phyloP scores from a whole-genome alignment of 441 rosid species.

The Corymbia citriodora region DNA sequence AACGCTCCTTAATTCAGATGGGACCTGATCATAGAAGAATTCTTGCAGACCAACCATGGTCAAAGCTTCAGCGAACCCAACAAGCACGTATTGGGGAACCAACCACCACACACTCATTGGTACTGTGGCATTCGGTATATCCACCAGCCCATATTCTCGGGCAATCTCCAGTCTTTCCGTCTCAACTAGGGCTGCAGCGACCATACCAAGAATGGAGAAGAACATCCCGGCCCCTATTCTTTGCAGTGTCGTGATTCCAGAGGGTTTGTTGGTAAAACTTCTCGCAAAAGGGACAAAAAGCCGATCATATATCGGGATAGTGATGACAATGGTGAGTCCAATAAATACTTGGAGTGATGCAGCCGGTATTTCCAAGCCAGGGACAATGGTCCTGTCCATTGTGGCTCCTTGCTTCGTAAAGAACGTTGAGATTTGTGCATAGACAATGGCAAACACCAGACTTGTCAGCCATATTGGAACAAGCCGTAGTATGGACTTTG shows the following conservation, averaged over 20 bases:
- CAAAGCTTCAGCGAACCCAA: conserved; percentile 20
- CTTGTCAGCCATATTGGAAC: conserved; percentile 42
- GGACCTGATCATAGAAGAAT: conserved; percentile 25
- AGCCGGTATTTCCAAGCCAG: conserved; percentile 32
- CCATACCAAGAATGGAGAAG: conserved; percentile 13
- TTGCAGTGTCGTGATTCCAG: conserved; percentile 45
- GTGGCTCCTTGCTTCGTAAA: conserved; percentile 51
- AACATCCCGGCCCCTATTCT: conserved; percentile 27
- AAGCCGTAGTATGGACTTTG: conserved; percentile 28
- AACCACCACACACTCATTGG: conserved; percentile 28
- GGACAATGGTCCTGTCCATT: conserved; percentile 31
- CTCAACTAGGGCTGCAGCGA: conserved; percentile 16
- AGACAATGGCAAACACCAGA: conserved; percentile 29
- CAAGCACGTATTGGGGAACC: conserved; percentile 16
- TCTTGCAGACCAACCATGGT: conserved; percentile 28
- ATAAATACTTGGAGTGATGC: conserved; percentile 45
- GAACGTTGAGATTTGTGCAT: conserved; percentile 36
- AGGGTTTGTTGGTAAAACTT: conserved; percentile 25
- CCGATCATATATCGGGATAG: conserved; percentile 42
- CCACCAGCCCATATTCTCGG: conserved; percentile 10
- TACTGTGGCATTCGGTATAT: conserved; percentile 10
- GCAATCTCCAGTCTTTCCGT: conserved; percentile 14
- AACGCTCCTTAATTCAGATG: conserved; percentile 15
- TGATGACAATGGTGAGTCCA: conserved; percentile 22
- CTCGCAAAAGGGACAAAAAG: conserved; percentile 33